Percentiles rank a stretch among this genome's conserved stretches.
Evolutionary conservation across 140 eudicot species (phyloP).

Genomic region (Bidens hawaiensis): DNA sequence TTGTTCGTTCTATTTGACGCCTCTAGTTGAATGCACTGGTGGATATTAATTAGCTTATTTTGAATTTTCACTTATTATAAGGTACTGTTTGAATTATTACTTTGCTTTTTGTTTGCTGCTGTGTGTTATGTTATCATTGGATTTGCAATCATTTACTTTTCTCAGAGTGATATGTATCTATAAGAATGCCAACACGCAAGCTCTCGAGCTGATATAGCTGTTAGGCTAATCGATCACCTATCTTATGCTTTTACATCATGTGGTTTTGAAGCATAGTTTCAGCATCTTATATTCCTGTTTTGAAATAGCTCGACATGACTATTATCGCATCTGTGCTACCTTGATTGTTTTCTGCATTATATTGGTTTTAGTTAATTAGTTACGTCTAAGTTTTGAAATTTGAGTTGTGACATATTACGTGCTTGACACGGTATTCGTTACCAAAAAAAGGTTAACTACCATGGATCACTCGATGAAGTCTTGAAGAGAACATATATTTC

Average conservation of each 20-base stretch:
- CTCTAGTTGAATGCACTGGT: background rate
- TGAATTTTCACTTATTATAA: background rate
- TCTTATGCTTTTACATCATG: background rate
- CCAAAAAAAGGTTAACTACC: background rate
- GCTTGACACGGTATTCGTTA: background rate
- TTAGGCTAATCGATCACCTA: background rate
- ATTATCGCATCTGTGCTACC: slow-evolving; percentile 5
- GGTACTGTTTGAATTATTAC: no score
- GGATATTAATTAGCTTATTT: background rate
- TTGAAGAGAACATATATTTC: background rate
- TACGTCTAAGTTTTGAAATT: background rate
- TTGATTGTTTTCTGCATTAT: background rate
- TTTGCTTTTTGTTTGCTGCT: background rate
- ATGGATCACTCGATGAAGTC: background rate
- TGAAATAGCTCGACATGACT: no score
- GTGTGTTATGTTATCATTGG: no score
- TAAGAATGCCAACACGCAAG: background rate
- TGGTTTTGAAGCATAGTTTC: background rate
- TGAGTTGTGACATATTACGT: background rate
- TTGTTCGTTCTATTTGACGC: background rate
- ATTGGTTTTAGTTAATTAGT: background rate
- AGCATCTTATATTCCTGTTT: no score
- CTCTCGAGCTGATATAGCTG: background rate
- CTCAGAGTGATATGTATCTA: no score
- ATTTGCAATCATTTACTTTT: no score